Evolutionary conservation across 257 asterid species (phyloP).

Genomic region (Dorcoceras hygrometricum): DNA sequence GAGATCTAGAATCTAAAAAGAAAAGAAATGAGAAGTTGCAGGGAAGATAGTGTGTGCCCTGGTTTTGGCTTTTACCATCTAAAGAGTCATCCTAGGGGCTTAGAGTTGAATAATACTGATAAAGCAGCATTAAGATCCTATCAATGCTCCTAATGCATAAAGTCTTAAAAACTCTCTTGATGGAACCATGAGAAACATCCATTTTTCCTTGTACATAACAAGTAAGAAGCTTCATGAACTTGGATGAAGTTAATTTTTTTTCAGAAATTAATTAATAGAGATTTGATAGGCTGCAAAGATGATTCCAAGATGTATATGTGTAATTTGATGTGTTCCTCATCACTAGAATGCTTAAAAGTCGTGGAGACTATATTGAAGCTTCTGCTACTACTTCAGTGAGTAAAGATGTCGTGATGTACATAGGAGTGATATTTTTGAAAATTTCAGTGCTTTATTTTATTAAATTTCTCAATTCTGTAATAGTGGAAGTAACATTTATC

Average conservation of each 20-base stretch:
- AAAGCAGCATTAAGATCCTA: not conserved
- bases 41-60: not conserved
- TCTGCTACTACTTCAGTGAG: not conserved
- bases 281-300: not conserved
- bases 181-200: not conserved
- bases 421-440: not conserved
- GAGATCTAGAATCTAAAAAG: not conserved
- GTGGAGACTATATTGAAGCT: not conserved
- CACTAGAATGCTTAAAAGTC: not conserved
- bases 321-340: not conserved
- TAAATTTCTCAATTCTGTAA: not conserved
- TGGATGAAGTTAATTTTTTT: not conserved
- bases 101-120: not conserved
- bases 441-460: not conserved
- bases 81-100: not conserved
- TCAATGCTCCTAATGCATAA: not conserved
- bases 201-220: not conserved
- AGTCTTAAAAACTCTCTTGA: not conserved
- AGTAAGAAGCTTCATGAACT: not conserved
- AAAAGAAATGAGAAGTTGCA: not conserved
- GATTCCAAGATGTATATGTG: not conserved
- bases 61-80: not conserved
- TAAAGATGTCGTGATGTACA: not conserved
- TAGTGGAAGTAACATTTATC: not conserved
- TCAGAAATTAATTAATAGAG: not conserved